These are phyloP conservation scores for Micractinium conductrix DNA, from an alignment of 139 green algal species.

Conservation along the genomic window DNA sequence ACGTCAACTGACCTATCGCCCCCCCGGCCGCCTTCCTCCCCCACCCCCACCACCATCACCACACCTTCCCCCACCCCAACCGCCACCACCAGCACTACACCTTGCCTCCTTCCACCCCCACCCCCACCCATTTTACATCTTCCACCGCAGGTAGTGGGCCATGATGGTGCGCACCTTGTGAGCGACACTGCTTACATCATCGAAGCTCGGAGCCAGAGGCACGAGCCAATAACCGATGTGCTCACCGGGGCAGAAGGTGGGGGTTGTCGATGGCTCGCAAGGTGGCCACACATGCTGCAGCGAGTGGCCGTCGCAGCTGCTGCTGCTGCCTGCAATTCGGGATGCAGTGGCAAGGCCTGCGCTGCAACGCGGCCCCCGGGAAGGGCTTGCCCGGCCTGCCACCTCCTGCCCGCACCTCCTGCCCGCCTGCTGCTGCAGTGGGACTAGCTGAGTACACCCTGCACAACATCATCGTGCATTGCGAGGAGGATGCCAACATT, in stretches of 20 bases:
- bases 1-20: background rate
- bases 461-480: background rate
- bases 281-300: too few species aligned
- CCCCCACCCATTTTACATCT: background rate
- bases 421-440: background rate
- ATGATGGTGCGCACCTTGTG: background rate
- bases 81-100: background rate
- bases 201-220: background rate
- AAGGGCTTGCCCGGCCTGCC: background rate
- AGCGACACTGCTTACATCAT: slow-evolving; percentile 11
- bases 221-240: background rate
- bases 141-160: background rate
- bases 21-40: too few species aligned
- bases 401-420: background rate
- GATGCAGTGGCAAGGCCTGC: background rate
- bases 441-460: background rate
- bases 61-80: background rate
- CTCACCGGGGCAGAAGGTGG: background rate
- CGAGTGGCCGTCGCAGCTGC: background rate
- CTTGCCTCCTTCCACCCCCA: too few species aligned
- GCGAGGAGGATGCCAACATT: background rate
- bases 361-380: background rate
- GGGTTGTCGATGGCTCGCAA: background rate
- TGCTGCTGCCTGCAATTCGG: too few species aligned
- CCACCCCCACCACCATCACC: background rate